Conservation (phyloP, 2,329 filamentous ascomycete genomes). For the Teratosphaeria nubilosa region DNA sequence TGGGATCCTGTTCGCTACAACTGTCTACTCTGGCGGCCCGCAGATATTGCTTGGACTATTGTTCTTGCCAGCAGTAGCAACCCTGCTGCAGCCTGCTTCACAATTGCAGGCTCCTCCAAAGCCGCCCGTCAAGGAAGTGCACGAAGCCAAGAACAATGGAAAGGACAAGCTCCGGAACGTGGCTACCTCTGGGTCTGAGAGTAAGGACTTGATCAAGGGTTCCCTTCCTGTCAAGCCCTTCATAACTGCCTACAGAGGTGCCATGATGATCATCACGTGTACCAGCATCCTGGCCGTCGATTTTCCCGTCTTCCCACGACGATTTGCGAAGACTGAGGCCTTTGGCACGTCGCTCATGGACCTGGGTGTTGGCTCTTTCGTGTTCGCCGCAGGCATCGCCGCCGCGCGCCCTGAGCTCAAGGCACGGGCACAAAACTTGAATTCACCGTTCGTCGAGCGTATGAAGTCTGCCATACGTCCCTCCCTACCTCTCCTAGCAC, state of each 20-base stretch:
- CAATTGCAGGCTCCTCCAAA: slow-evolving; percentile 21
- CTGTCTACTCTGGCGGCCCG: slow-evolving; percentile 68
- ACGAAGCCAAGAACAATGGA: slow-evolving; percentile 10
- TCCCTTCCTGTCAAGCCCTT: slow-evolving; percentile 77
- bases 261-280: slow-evolving; percentile 85
- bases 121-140: slow-evolving; percentile 6
- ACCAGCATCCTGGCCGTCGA: slow-evolving; percentile 93
- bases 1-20: slow-evolving; percentile 73
- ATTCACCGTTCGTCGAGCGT: slow-evolving; percentile 43
- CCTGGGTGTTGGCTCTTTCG: slow-evolving; percentile 91
- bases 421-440: slow-evolving; percentile 33
- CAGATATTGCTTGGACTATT: slow-evolving; percentile 66
- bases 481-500: slow-evolving; percentile 67
- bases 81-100: slow-evolving; percentile 32
- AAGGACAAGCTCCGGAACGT: slow-evolving; percentile 13
- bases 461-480: slow-evolving; percentile 63
- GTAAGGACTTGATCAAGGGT: slow-evolving; percentile 19
- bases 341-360: slow-evolving; percentile 99
- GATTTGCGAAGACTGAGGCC: slow-evolving; percentile 97
- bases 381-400: slow-evolving; percentile 88
- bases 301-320: slow-evolving; percentile 81
- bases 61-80: slow-evolving; percentile 52
- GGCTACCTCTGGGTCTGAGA: slow-evolving; percentile 8
- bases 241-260: slow-evolving; percentile 79
- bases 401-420: slow-evolving; percentile 72